These are phyloP conservation scores for Chaetoceros muelleri DNA, from an alignment of 108 stramenopile genomes.

Conservation along the genomic window DNA sequence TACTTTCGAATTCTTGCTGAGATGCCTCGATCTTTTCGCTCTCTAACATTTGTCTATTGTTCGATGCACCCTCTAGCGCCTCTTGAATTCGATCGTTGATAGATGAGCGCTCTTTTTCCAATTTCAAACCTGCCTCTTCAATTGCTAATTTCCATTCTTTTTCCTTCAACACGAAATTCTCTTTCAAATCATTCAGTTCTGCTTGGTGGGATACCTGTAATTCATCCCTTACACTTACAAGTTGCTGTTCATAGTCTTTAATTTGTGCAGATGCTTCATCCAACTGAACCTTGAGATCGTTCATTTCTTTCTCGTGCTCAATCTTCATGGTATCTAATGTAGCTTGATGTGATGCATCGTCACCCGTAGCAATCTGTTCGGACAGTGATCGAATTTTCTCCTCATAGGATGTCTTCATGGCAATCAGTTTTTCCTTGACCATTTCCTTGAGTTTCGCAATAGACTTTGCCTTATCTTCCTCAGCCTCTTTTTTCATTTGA, in stretches of 20 bases:
- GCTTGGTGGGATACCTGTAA: slow-evolving; percentile 19
- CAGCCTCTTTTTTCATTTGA: neutral
- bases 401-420: neutral
- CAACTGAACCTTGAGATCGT: slow-evolving; percentile 25
- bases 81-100: no score
- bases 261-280: slow-evolving; percentile 14
- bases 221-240: slow-evolving; percentile 12
- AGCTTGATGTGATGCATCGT: slow-evolving; percentile 3
- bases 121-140: no score
- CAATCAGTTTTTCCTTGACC: neutral
- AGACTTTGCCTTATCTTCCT: neutral
- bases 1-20: no score
- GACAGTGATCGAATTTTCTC: no score
- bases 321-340: slow-evolving; percentile 1
- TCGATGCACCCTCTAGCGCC: no score
- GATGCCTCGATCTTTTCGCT: no score
- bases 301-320: slow-evolving; percentile 23
- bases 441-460: neutral
- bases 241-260: slow-evolving; percentile 4
- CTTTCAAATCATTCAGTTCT: slow-evolving; percentile 13
- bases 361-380: neutral
- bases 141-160: no score
- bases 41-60: no score
- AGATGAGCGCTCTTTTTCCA: no score
- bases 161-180: no score